Evolutionary conservation across 805 yeast genomes (phyloP).

Genomic region (Ogataea ganodermae): DNA sequence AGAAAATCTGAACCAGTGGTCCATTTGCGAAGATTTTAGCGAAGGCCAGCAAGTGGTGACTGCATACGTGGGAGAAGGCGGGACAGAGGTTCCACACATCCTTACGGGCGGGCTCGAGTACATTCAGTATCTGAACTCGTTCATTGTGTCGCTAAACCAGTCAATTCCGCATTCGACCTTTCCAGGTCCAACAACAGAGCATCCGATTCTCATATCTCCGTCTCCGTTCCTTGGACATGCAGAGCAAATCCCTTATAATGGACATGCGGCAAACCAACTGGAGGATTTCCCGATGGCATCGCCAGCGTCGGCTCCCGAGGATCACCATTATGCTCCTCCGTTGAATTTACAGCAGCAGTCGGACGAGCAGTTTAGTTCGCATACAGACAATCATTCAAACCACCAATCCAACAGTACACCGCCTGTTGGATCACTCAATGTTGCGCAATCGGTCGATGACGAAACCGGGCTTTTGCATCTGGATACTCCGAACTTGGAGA

Average conservation of each 20-base stretch:
- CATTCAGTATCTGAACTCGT: slow-evolving; percentile 36
- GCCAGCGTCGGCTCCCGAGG: slow-evolving; percentile 14
- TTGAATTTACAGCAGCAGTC: slow-evolving; percentile 4
- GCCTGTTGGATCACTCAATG: slow-evolving; percentile 2
- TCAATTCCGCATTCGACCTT: slow-evolving; percentile 27
- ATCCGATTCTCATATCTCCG: slow-evolving; percentile 27
- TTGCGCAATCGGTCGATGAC: slow-evolving; percentile 5
- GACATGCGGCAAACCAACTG: slow-evolving; percentile 4
- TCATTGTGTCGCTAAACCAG: slow-evolving; percentile 33
- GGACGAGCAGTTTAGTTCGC: slow-evolving; percentile 3
- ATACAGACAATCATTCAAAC: background rate
- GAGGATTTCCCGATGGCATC: slow-evolving; percentile 10
- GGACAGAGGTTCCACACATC: slow-evolving; percentile 67
- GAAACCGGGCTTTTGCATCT: slow-evolving; percentile 10
- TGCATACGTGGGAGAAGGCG: slow-evolving; percentile 61
- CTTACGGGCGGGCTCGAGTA: slow-evolving; percentile 52
- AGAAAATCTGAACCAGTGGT: slow-evolving; percentile 65
- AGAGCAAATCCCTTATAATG: slow-evolving; percentile 9
- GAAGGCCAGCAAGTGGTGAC: slow-evolving; percentile 79
- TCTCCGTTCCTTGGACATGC: slow-evolving; percentile 11
- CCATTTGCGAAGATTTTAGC: slow-evolving; percentile 80
- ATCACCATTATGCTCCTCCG: slow-evolving; percentile 11
- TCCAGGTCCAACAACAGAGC: slow-evolving; percentile 46
- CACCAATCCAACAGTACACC: slow-evolving; percentile 1
- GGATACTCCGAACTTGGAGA: slow-evolving; percentile 23